These are phyloP conservation scores for Sporopachydermia cereana DNA, from an alignment of 1,139 yeast species.

Conservation along the genomic window DNA sequence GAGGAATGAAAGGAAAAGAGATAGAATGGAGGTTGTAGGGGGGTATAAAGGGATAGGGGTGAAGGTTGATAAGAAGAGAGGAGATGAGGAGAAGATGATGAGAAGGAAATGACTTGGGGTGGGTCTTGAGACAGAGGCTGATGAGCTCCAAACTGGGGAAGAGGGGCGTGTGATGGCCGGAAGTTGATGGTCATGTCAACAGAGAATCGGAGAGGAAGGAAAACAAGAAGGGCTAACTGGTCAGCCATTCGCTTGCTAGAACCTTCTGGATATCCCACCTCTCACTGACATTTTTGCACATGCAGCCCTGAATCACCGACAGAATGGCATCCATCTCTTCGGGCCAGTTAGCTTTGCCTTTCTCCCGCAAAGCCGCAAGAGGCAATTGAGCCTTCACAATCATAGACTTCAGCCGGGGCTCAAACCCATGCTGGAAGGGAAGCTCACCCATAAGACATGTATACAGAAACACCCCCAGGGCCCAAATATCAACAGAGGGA, in stretches of 20 bases:
- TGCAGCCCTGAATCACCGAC: conserved; percentile 43
- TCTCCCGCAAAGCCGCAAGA: conserved; percentile 29
- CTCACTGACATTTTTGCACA: conserved; percentile 37
- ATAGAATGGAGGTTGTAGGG: no score
- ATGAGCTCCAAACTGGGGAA: no score
- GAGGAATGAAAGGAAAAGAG: no score
- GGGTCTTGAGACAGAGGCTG: no score
- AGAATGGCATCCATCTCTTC: conserved; percentile 23
- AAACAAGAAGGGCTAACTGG: no score
- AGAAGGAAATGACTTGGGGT: no score
- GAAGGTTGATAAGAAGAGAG: no score
- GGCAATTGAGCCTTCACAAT: conserved; percentile 61
- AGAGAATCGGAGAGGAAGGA: no score
- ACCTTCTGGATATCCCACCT: conserved; percentile 39
- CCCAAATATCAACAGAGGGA: conserved; percentile 81
- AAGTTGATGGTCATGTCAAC: no score
- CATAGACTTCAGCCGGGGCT: conserved; percentile 64
- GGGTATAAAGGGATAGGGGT: no score
- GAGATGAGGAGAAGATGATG: no score
- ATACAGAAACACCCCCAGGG: conserved; percentile 68
- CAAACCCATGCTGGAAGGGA: conserved; percentile 76
- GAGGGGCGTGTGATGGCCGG: no score
- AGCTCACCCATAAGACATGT: conserved; percentile 63
- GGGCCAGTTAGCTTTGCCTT: conserved; percentile 12
- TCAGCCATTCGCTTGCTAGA: conserved; percentile 11